A percentile compares a stretch with the other conserved stretches of the same genome.
Conservation (phyloP, 75 land plant genomes). For the Cunninghamia lanceolata region DNA sequence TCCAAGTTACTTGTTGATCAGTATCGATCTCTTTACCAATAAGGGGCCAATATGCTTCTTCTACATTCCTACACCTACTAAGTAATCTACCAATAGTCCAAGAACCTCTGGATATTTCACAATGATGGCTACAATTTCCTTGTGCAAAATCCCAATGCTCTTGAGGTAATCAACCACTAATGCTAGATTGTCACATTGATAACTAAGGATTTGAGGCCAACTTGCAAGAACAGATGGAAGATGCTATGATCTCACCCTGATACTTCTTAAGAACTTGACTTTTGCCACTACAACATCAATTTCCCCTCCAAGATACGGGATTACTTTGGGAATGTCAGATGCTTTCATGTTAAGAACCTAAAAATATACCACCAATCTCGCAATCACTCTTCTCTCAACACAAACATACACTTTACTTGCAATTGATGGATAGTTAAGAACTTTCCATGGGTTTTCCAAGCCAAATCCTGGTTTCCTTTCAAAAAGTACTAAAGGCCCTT, state of each 20-base stretch:
- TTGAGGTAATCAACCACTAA: slow-evolving; percentile 30
- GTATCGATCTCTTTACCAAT: slow-evolving; percentile 16
- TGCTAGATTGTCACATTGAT: slow-evolving; percentile 25
- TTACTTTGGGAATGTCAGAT: slow-evolving; percentile 18
- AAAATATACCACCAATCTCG: slow-evolving; percentile 37
- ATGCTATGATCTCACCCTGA: slow-evolving; percentile 24
- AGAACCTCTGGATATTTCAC: slow-evolving; percentile 30
- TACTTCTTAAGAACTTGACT: slow-evolving; percentile 30
- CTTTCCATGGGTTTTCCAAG: not conserved
- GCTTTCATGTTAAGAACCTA: slow-evolving; percentile 35
- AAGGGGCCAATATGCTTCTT: slow-evolving; percentile 27
- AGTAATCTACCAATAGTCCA: slow-evolving; percentile 22
- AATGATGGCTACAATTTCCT: slow-evolving; percentile 25
- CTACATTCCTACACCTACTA: slow-evolving; percentile 26
- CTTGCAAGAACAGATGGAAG: slow-evolving; percentile 29
- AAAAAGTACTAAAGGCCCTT: slow-evolving; percentile 9
- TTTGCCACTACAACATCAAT: slow-evolving; percentile 31
- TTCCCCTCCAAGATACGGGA: slow-evolving; percentile 21
- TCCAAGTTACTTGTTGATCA: slow-evolving; percentile 30
- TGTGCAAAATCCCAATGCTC: slow-evolving; percentile 21
- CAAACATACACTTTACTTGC: slow-evolving; percentile 18
- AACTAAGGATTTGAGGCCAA: slow-evolving; percentile 30
- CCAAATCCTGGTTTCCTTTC: slow-evolving; percentile 16
- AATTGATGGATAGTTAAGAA: slow-evolving; percentile 6
- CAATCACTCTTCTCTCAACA: slow-evolving; percentile 27